Base-by-base conservation (phyloP, 73 alveolate genomes). In the Blepharisma stoltei region DNA sequence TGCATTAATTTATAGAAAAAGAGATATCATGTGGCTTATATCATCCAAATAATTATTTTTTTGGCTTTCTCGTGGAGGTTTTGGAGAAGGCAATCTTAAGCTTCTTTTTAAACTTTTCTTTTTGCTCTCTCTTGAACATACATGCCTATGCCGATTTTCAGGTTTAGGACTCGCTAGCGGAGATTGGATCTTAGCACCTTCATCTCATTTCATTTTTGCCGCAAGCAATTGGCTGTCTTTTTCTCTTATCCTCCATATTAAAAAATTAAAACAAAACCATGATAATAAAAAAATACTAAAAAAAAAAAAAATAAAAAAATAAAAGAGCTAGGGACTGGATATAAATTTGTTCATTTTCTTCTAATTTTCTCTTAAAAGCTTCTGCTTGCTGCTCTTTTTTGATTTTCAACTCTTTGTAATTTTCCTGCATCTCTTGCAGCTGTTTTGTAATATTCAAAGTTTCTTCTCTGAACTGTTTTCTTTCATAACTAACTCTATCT, bases 11-110 rank as follows among this genome's bases (percentile, higher is more conserved):
- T n/a, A n/a, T n/a, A n/a, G n/a, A n/a, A n/a, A n/a, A n/a, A n/a
- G n/a, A n/a, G n/a, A n/a, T n/a, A 60, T 60, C 73, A 60, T 60
- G 5, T 60, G 14, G 23, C 73, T 60, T 8, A 60, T 60, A 25
- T 25, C 23, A 20, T 60, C 73, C 46, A 60, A 60, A 9, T 38
- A 9, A 38, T 38, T 60, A 14, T 60, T 38, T 14, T 47, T 60
- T 60, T 60, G 14, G 23, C 73, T 60, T 32, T 32, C 41, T 32
- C 41, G 41, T 32, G 41, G 41, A 32, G 41, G 41, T 32, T 32
- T 32, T 32, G 41, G 41, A 0, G 41, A 32, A 32, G 41, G 41
- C 41, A 32, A 32, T 32, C 41, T 32, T 32, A 32, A 32, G 41
- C 41, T 32, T 32, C 41, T 32, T 32, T 32, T 32, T 32, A 32